These are phyloP conservation scores for Backusella circina DNA, from an alignment of 192 early-diverging fungal species.

Conservation along the genomic window DNA sequence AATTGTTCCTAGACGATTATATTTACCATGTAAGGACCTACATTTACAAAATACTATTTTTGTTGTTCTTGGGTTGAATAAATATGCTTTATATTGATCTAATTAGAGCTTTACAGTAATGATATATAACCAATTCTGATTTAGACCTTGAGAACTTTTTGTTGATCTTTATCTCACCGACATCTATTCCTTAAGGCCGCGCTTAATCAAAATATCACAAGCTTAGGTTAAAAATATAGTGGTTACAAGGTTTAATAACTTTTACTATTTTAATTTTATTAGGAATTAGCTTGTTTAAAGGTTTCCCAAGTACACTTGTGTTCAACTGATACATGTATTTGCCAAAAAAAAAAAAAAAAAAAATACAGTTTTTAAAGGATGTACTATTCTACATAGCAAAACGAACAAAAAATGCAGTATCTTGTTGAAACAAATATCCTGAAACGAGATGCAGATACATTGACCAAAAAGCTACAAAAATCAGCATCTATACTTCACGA, in stretches of 20 bases:
- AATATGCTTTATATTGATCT: too few species aligned
- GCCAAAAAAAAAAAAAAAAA: neutral
- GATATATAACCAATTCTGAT: neutral
- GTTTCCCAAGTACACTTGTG: too few species aligned
- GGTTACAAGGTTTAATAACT: neutral
- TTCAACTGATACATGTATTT: neutral
- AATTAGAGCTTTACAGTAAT: neutral
- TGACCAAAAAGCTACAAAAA: slow-evolving; percentile 25
- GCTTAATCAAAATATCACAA: neutral
- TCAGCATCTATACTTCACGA: slow-evolving; percentile 5
- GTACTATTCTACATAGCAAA: slow-evolving; percentile 25
- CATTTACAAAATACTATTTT: too few species aligned
- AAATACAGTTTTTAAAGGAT: neutral
- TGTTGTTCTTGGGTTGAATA: neutral
- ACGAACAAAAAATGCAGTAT: slow-evolving; percentile 26
- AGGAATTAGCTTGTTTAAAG: too few species aligned
- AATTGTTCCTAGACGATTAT: too few species aligned
- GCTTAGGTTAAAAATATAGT: neutral
- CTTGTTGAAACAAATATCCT: slow-evolving; percentile 28
- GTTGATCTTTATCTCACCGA: neutral
- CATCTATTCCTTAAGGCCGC: neutral
- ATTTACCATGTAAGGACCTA: neutral
- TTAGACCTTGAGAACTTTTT: neutral
- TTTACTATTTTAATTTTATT: too few species aligned
- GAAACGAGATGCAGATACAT: slow-evolving; percentile 28